phyloP scores from a whole-genome alignment of 176 grass and related monocot genomes.

The Thalia dealbata region DNA sequence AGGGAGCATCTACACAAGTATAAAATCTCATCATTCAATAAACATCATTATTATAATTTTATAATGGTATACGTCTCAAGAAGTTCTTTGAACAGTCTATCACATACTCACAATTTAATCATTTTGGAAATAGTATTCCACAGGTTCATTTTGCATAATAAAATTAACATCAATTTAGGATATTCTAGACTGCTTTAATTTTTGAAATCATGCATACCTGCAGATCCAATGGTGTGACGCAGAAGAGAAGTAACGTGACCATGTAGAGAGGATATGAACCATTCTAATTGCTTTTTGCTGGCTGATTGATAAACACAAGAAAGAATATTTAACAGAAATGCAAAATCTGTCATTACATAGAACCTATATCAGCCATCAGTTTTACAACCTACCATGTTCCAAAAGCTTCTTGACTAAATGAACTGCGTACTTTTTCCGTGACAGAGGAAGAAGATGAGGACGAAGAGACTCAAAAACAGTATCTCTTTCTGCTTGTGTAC shows the following conservation, averaged over 20 bases:
- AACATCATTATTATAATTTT: background rate
- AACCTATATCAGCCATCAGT: background rate
- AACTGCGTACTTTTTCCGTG: slow-evolving; percentile 68
- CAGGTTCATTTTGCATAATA: background rate
- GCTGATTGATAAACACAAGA: slow-evolving; percentile 40
- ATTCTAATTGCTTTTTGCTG: slow-evolving; percentile 71
- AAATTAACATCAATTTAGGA: background rate
- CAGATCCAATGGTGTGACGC: slow-evolving; percentile 55
- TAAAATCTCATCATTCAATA: background rate
- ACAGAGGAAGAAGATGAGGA: slow-evolving; percentile 58
- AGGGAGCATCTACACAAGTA: too few relatives aligned
- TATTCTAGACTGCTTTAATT: background rate
- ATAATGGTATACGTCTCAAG: too few relatives aligned
- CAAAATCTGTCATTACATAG: background rate
- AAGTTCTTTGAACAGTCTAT: background rate
- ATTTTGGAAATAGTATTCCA: background rate
- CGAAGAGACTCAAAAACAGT: slow-evolving; percentile 53
- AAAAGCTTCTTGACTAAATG: slow-evolving; percentile 92
- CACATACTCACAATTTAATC: background rate
- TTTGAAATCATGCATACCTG: slow-evolving; percentile 29
- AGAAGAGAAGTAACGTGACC: slow-evolving; percentile 65
- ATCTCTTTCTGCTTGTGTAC: slow-evolving; percentile 70
- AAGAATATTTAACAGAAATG: slow-evolving; percentile 4
- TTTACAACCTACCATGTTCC: slow-evolving; percentile 39
- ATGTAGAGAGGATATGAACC: slow-evolving; percentile 82